Evolutionary conservation across 139 green algal genomes (phyloP).

Genomic region (Chlorella sp.): DNA sequence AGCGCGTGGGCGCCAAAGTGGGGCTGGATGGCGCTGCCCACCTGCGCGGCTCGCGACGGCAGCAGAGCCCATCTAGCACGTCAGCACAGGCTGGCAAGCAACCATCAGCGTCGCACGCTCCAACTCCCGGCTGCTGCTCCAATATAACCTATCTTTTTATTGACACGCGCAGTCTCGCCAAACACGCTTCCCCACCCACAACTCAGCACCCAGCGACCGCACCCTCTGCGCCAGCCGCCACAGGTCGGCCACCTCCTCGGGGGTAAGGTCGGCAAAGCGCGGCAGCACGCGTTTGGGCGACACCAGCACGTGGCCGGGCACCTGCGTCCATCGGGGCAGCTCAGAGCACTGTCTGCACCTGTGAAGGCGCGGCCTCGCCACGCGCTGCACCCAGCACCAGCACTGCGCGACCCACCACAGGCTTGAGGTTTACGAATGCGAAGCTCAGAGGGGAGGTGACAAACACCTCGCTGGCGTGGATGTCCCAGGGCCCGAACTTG

Average conservation of each 20-base stretch:
- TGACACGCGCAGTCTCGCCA: too few species aligned
- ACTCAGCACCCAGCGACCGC: background rate
- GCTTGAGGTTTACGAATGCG: too few species aligned
- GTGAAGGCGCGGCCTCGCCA: too few species aligned
- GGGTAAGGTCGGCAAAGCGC: constrained; percentile 79
- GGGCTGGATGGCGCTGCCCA: constrained; percentile 60
- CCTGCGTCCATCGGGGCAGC: constrained; percentile 55
- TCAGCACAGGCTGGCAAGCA: too few species aligned
- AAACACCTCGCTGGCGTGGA: constrained; percentile 80
- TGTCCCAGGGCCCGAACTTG: constrained; percentile 72
- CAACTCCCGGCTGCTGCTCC: too few species aligned
- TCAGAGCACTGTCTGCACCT: background rate
- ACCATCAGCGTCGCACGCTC: too few species aligned
- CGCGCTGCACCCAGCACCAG: too few species aligned
- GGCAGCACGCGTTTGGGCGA: constrained; percentile 69
- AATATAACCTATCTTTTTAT: too few species aligned
- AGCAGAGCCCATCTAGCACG: background rate
- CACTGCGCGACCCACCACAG: constrained; percentile 52
- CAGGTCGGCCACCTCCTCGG: constrained; percentile 86
- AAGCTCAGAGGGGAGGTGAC: constrained; percentile 62
- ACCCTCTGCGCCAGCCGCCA: constrained; percentile 55
- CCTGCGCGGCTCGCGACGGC: background rate
- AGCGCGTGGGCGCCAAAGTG: constrained; percentile 70
- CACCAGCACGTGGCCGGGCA: constrained; percentile 94
- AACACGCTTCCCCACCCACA: too few species aligned